Conservation (phyloP, 129 eudicot species). For the Helichrysum umbraculigerum region DNA sequence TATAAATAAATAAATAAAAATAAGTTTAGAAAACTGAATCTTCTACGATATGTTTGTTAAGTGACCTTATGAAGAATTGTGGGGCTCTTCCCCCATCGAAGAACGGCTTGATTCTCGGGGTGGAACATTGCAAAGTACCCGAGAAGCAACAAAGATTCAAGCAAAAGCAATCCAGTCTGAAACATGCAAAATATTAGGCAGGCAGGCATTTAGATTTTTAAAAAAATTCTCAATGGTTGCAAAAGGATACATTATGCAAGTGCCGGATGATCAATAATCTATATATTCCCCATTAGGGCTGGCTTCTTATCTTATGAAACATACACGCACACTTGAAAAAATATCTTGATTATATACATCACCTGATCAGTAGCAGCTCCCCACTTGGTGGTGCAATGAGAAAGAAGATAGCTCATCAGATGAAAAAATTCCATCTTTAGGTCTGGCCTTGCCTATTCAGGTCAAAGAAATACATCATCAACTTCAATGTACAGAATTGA, state of each 20-base stretch:
- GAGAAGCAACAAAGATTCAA: conserved; percentile 80
- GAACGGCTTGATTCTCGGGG: conserved; percentile 91
- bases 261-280: not conserved
- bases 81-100: conserved; percentile 98
- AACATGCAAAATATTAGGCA: conserved; percentile 12
- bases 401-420: conserved; percentile 90
- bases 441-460: conserved; percentile 87
- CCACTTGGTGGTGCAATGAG: conserved; percentile 95
- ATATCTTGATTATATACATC: conserved; percentile 11
- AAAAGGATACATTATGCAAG: not conserved
- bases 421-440: conserved; percentile 96
- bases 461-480: conserved; percentile 16
- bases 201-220: not conserved
- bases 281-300: not conserved
- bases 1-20: not conserved
- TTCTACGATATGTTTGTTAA: conserved; percentile 16
- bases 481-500: not conserved
- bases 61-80: conserved; percentile 97
- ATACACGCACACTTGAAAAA: not conserved
- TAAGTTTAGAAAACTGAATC: not conserved
- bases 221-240: not conserved
- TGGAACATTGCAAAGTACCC: conserved; percentile 93
- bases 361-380: conserved; percentile 91
- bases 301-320: no score
- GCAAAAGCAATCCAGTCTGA: conserved; percentile 84